phyloP scores from a whole-genome alignment of 352 stramenopile genomes.

The Phytophthora hibernalis region DNA sequence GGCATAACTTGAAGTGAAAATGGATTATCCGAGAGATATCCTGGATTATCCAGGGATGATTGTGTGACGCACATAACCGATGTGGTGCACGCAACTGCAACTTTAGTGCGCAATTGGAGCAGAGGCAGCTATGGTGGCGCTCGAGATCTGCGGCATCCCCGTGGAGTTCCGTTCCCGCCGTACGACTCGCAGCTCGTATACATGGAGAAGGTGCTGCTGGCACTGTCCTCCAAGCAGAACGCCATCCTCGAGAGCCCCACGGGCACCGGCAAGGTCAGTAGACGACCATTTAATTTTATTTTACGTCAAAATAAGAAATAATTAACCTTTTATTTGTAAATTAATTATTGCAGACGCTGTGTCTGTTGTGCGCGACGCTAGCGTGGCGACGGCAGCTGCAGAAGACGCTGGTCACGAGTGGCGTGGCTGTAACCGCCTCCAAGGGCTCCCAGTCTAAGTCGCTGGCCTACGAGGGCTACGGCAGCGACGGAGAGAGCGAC shows the following conservation, averaged over 20 bases:
- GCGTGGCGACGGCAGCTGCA: conserved; percentile 92
- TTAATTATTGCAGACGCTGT: conserved; percentile 88
- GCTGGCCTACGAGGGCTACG: conserved; percentile 69
- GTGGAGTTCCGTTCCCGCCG: conserved; percentile 97
- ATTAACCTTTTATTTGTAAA: not conserved
- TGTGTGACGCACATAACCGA: too few relatives aligned
- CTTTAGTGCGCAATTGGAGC: conserved; percentile 13
- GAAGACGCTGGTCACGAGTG: conserved; percentile 46
- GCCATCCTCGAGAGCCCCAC: conserved; percentile 98
- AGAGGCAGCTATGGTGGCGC: conserved; percentile 56
- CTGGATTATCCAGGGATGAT: too few relatives aligned
- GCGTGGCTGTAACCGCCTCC: not conserved
- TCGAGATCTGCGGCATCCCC: conserved; percentile 87
- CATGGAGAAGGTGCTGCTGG: conserved; percentile 96
- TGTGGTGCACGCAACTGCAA: conserved; percentile 35
- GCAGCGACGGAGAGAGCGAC: conserved; percentile 42
- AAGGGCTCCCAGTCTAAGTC: conserved; percentile 6
- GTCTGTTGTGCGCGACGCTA: conserved; percentile 94
- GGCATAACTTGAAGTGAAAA: conserved; percentile 44
- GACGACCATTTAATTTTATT: not conserved
- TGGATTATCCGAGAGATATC: too few relatives aligned
- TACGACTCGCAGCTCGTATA: conserved; percentile 98
- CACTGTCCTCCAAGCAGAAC: conserved; percentile 93
- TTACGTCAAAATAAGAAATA: not conserved
- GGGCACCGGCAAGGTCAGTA: conserved; percentile 95